These are phyloP conservation scores for Aureobasidium sp. DNA, from an alignment of 2,329 filamentous ascomycete species.

Conservation along the genomic window DNA sequence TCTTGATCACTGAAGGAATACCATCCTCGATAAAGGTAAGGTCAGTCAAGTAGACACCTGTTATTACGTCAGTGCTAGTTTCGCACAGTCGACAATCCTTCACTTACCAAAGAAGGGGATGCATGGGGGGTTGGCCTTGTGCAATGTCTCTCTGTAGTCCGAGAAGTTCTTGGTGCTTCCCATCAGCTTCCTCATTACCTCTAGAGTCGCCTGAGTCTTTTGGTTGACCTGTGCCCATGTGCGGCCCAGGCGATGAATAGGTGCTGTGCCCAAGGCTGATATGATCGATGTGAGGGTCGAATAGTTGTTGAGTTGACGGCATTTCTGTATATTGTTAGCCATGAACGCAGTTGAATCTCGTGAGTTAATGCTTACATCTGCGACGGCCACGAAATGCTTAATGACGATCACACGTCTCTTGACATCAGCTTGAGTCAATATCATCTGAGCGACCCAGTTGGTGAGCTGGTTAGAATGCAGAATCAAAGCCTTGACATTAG, in stretches of 20 bases:
- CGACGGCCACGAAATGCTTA: conserved; percentile 94
- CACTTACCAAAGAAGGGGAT: conserved; percentile 91
- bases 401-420: conserved; percentile 96
- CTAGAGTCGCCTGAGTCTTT: conserved; percentile 70
- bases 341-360: neutral
- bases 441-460: conserved; percentile 99
- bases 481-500: conserved; percentile 93
- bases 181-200: conserved; percentile 92
- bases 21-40: conserved; percentile 98
- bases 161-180: conserved; percentile 97
- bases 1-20: conserved; percentile 93
- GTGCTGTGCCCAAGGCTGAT: conserved; percentile 86
- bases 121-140: conserved; percentile 89
- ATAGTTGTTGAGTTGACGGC: conserved; percentile 87
- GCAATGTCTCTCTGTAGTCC: conserved; percentile 88
- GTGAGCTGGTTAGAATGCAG: conserved; percentile 97
- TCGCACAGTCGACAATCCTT: neutral
- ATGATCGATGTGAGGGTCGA: conserved; percentile 97
- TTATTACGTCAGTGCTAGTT: neutral
- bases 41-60: conserved; percentile 93
- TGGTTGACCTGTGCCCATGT: conserved; percentile 93
- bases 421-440: conserved; percentile 85
- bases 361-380: conserved; percentile 63
- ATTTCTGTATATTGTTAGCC: conserved; percentile 62
- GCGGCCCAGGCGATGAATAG: conserved; percentile 84